Percentiles rank a stretch among this genome's conserved stretches.
Evolutionary conservation across 192 early-diverging fungal genomes (phyloP).

Genomic region (Phycomyces nitens): DNA sequence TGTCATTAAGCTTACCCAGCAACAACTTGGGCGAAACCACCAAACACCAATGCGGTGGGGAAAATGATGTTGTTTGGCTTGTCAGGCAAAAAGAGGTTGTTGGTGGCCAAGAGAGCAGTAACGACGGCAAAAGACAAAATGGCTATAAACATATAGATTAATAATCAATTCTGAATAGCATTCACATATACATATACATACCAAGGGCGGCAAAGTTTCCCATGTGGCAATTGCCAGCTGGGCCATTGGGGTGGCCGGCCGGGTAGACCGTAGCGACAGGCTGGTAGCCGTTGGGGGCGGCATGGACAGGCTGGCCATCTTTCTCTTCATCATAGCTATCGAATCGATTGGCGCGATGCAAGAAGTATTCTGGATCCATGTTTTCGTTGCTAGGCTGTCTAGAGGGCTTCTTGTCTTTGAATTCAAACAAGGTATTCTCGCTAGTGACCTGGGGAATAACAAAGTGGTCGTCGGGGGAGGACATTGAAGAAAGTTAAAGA

Average conservation of each 20-base stretch:
- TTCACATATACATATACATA: not conserved
- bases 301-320: too few species aligned
- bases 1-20: too few species aligned
- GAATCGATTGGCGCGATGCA: not conserved
- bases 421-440: not conserved
- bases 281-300: not conserved
- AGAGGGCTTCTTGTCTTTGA: not conserved
- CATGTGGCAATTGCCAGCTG: not conserved
- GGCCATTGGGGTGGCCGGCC: too few species aligned
- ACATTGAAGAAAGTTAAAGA: too few species aligned
- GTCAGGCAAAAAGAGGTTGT: slow-evolving; percentile 24
- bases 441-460: slow-evolving; percentile 2
- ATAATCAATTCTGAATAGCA: not conserved
- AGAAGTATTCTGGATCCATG: not conserved
- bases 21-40: slow-evolving; percentile 31
- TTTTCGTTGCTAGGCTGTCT: slow-evolving; percentile 3
- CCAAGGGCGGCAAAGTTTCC: slow-evolving; percentile 10
- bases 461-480: not conserved
- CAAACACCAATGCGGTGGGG: slow-evolving; percentile 24
- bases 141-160: slow-evolving; percentile 2
- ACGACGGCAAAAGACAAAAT: slow-evolving; percentile 26
- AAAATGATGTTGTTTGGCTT: slow-evolving; percentile 19
- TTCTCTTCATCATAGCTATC: slow-evolving; percentile 1
- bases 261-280: not conserved
- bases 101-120: slow-evolving; percentile 13